Evolutionary conservation across 768 basidiomycete species (phyloP).

Genomic region (Collybiopsis confluens): DNA sequence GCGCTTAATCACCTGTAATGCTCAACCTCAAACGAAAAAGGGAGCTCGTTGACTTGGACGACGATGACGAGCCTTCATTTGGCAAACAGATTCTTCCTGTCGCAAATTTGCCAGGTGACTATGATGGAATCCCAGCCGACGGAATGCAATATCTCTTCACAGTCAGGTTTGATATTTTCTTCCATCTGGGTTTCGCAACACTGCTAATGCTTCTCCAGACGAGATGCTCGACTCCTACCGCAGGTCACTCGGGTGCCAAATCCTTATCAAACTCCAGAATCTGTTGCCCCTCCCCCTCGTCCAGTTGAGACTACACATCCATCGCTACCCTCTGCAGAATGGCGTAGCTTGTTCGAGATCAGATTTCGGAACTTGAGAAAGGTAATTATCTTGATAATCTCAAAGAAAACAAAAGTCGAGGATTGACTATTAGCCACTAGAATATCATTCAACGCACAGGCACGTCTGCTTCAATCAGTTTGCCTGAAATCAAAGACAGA

Average conservation of each 20-base stretch:
- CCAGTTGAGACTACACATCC: conserved; percentile 23
- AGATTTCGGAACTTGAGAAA: conserved; percentile 66
- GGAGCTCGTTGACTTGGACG: conserved; percentile 43
- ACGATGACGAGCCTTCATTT: conserved; percentile 56
- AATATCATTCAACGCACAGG: conserved; percentile 62
- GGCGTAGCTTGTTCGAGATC: conserved; percentile 54
- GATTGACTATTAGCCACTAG: conserved; percentile 31
- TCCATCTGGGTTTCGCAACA: conserved; percentile 1
- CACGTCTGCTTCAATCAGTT: conserved; percentile 23
- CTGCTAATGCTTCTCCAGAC: conserved; percentile 40
- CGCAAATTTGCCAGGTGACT: conserved; percentile 71
- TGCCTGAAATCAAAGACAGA: conserved; percentile 71
- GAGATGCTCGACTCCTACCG: conserved; percentile 66
- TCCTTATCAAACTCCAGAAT: conserved; percentile 52
- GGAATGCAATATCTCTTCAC: conserved; percentile 80
- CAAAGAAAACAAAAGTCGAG: no score
- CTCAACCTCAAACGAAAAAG: conserved; percentile 53
- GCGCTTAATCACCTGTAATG: conserved; percentile 1
- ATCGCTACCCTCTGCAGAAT: conserved; percentile 60
- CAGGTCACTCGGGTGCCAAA: conserved; percentile 61
- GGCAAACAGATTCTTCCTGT: conserved; percentile 77
- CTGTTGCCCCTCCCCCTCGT: conserved; percentile 17
- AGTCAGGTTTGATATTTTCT: conserved; percentile 51
- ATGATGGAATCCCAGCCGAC: conserved; percentile 60
- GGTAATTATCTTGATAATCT: conserved; percentile 42